A percentile compares a stretch with the other conserved stretches of the same genome.
These are phyloP conservation scores for Citrus inodora DNA, from an alignment of 345 rosid genomes.

Conservation along the genomic window DNA sequence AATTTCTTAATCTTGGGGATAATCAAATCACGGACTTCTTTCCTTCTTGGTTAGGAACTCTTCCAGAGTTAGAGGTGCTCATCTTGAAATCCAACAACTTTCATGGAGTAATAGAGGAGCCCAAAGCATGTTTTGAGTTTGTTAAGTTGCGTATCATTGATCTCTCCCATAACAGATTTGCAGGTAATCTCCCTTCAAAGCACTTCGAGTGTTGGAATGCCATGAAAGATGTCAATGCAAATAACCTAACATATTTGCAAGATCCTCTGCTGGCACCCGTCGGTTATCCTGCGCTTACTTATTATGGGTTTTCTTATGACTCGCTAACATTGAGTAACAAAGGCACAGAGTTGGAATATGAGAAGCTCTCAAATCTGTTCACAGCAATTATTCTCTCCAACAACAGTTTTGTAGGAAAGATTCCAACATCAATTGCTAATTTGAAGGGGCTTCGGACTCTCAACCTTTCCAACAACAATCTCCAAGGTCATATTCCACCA, in stretches of 20 bases:
- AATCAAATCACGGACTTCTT: constrained; percentile 14
- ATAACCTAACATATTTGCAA: not conserved
- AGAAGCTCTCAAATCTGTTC: not conserved
- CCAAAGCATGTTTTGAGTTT: not conserved
- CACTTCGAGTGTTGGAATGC: constrained; percentile 19
- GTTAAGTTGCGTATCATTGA: constrained; percentile 12
- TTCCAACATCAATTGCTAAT: not conserved
- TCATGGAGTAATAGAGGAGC: not conserved
- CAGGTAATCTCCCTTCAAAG: constrained; percentile 13
- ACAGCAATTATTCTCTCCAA: not conserved
- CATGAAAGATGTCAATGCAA: constrained; percentile 7
- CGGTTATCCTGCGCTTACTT: not conserved
- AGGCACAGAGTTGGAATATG: not conserved
- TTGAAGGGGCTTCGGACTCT: not conserved
- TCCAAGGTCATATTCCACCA: not conserved
- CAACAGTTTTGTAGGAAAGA: constrained; percentile 9
- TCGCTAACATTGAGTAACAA: not conserved
- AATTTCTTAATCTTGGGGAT: constrained; percentile 13
- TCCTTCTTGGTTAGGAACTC: constrained; percentile 21
- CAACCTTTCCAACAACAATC: not conserved
- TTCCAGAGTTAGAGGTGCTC: not conserved
- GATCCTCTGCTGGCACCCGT: accelerated
- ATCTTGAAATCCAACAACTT: constrained; percentile 3
- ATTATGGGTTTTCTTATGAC: not conserved
- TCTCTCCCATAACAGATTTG: constrained; percentile 11